phyloP scores from a whole-genome alignment of 805 yeast genomes.

The Sugiyamaella boreocaroliniensis region DNA sequence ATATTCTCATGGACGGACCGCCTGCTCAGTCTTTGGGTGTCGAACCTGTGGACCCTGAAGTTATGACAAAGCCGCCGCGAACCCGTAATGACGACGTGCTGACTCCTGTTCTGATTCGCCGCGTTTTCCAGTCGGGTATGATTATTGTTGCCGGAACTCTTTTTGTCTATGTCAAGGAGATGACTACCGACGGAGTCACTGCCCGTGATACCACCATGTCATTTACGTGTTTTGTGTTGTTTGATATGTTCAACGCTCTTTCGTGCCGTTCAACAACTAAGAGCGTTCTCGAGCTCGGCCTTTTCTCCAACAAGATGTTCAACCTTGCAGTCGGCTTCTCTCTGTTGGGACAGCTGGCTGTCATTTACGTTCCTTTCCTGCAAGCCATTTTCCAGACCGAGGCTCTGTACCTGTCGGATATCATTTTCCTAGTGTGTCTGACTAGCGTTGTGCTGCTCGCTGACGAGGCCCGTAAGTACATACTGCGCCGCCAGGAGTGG shows the following conservation, averaged over 20 bases:
- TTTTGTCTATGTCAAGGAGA: conserved; percentile 77
- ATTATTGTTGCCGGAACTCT: conserved; percentile 82
- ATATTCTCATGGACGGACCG: conserved; percentile 97
- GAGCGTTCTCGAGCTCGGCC: conserved; percentile 75
- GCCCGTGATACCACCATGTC: conserved; percentile 99
- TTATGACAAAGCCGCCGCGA: conserved; percentile 95
- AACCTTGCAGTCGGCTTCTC: conserved; percentile 88
- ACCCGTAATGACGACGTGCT: conserved; percentile 77
- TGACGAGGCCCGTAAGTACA: conserved; percentile 73
- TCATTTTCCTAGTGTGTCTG: conserved; percentile 52
- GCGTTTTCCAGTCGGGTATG: conserved; percentile 69
- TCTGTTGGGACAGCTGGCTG: conserved; percentile 83
- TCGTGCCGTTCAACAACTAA: conserved; percentile 85
- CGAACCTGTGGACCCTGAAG: conserved; percentile 93
- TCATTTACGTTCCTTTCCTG: conserved; percentile 88
- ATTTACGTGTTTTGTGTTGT: conserved; percentile 91
- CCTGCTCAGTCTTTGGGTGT: conserved; percentile 98
- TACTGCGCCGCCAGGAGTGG: conserved; percentile 22
- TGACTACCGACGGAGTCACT: conserved; percentile 74
- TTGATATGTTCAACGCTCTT: conserved; percentile 95
- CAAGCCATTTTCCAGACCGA: conserved; percentile 93
- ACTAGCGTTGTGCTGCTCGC: conserved; percentile 79
- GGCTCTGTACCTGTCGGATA: conserved; percentile 66
- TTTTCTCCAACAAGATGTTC: conserved; percentile 78
- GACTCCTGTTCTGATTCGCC: conserved; percentile 57